Evolutionary conservation across 2,329 filamentous ascomycete genomes (phyloP).

Genomic region (Aspergillus ibericus): DNA sequence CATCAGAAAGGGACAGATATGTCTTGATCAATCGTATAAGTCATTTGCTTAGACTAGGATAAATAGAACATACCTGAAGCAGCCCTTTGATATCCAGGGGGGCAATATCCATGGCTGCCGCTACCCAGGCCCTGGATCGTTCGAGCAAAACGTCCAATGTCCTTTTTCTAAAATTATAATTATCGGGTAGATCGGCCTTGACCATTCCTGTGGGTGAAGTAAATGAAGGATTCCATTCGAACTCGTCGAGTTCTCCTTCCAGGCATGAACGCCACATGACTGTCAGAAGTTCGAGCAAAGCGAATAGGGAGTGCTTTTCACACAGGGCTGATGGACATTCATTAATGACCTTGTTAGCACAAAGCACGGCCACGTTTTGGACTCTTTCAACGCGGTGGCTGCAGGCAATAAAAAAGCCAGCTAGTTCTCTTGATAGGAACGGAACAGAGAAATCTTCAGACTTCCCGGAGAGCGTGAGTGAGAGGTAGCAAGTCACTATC

Average conservation of each 20-base stretch:
- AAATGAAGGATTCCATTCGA: slow-evolving; percentile 81
- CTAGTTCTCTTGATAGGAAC: slow-evolving; percentile 85
- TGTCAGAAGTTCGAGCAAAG: slow-evolving; percentile 84
- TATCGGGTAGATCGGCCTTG: slow-evolving; percentile 86
- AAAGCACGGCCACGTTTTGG: slow-evolving; percentile 79
- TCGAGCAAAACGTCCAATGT: slow-evolving; percentile 78
- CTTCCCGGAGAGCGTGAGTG: slow-evolving; percentile 69
- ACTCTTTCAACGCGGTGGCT: slow-evolving; percentile 92
- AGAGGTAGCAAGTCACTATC: slow-evolving; percentile 76
- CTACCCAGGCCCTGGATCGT: slow-evolving; percentile 78
- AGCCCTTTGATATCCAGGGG: slow-evolving; percentile 93
- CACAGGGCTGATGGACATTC: slow-evolving; percentile 88
- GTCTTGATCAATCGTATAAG: slow-evolving; percentile 55
- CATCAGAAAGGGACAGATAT: slow-evolving; percentile 91
- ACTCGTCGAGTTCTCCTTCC: slow-evolving; percentile 91
- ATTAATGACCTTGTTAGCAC: slow-evolving; percentile 80
- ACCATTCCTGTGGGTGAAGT: slow-evolving; percentile 75
- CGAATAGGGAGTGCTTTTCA: slow-evolving; percentile 86
- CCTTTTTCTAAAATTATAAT: slow-evolving; percentile 75
- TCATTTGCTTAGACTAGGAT: not conserved
- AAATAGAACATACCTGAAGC: slow-evolving; percentile 54
- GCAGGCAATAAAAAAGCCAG: slow-evolving; percentile 79
- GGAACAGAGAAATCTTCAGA: slow-evolving; percentile 83
- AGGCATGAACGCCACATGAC: slow-evolving; percentile 95
- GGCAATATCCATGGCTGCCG: slow-evolving; percentile 75